phyloP scores from a whole-genome alignment of 345 rosid species.

The Laguncularia racemosa region DNA sequence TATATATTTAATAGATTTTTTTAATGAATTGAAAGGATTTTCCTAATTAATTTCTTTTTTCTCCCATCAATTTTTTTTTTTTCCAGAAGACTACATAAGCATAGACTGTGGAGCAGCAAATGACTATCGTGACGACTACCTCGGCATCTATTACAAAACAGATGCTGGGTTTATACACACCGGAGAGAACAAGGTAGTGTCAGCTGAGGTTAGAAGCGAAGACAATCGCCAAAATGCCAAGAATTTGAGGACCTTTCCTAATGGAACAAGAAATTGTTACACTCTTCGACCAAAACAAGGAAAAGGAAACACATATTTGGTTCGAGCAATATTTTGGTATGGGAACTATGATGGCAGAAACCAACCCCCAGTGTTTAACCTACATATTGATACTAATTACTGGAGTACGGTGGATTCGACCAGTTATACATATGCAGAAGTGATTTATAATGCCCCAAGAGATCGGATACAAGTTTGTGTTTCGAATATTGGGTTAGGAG shows the following conservation, averaged over 20 bases:
- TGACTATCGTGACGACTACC: constrained; percentile 18
- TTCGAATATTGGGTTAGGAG: constrained; percentile 7
- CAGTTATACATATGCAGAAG: neutral
- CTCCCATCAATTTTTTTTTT: too few species aligned
- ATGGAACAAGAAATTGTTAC: constrained; percentile 39
- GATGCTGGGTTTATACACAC: constrained; percentile 28
- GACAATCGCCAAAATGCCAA: constrained; percentile 8
- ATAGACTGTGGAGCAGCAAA: constrained; percentile 34
- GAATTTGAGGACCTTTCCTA: constrained; percentile 26
- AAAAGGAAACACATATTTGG: too few species aligned
- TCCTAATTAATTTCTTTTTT: too few species aligned
- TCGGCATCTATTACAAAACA: constrained; percentile 23
- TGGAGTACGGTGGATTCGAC: rapidly evolving
- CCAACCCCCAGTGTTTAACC: too few species aligned
- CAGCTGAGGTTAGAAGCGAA: neutral
- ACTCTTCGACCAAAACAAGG: constrained; percentile 20
- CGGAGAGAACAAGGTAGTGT: constrained; percentile 15
- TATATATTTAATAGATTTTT: too few species aligned
- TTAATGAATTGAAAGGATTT: too few species aligned
- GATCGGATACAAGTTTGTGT: constrained; percentile 12
- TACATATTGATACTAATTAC: too few species aligned
- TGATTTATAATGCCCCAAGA: neutral
- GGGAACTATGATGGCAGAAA: too few species aligned
- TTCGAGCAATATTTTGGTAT: too few species aligned
- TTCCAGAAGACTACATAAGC: constrained; percentile 52